A percentile compares a stretch with the other conserved stretches of the same genome.
These are phyloP conservation scores for Cordia subcordata DNA, from an alignment of 257 asterid species.

Conservation along the genomic window DNA sequence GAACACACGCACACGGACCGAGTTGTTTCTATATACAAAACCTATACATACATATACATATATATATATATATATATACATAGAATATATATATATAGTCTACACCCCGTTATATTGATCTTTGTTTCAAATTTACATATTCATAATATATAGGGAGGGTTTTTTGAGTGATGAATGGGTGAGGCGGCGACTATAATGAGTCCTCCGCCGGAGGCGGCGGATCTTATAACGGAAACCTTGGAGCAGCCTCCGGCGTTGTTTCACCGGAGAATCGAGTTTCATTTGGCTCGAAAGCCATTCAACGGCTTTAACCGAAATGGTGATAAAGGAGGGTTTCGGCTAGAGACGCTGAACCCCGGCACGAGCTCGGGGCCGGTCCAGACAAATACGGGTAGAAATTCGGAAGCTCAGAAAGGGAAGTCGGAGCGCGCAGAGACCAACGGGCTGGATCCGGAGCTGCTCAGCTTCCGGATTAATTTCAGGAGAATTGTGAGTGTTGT, in stretches of 20 bases:
- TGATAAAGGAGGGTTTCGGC: constrained; percentile 71
- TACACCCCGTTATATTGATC: too few species aligned
- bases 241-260: constrained; percentile 21
- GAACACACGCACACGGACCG: not conserved
- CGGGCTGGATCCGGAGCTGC: constrained; percentile 78
- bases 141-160: not conserved
- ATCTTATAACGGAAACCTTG: constrained; percentile 6
- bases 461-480: constrained; percentile 59
- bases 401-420: constrained; percentile 6
- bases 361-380: constrained; percentile 23
- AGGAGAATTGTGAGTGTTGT: constrained; percentile 76
- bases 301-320: constrained; percentile 46
- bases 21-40: too few species aligned
- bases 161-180: constrained; percentile 7
- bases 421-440: constrained; percentile 29
- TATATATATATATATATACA: not conserved
- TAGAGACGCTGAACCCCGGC: constrained; percentile 66
- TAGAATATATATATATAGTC: not conserved
- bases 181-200: not conserved
- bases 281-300: constrained; percentile 52
- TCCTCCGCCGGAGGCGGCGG: constrained; percentile 8
- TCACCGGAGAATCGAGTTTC: constrained; percentile 75
- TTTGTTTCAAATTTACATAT: too few species aligned
- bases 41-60: not conserved
- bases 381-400: not conserved